These are phyloP conservation scores for Pythium scleroteichum DNA, from an alignment of 352 stramenopile species.

Conservation along the genomic window DNA sequence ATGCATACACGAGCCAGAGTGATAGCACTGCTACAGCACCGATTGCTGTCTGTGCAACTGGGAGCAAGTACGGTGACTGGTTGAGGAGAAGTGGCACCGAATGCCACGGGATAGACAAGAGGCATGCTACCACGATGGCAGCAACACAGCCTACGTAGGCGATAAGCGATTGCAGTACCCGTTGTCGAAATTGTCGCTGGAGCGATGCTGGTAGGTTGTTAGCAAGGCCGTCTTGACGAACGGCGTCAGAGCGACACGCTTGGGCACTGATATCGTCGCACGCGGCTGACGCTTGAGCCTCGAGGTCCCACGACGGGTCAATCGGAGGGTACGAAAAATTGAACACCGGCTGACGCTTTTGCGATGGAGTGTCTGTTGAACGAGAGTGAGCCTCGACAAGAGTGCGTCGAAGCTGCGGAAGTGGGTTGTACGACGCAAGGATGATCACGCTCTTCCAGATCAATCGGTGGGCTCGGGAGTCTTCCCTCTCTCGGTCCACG, in stretches of 20 bases:
- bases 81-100: neutral
- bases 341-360: neutral
- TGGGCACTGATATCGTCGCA: neutral
- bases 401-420: slow-evolving; percentile 14
- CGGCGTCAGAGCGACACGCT: neutral
- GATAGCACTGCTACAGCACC: neutral
- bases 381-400: slow-evolving; percentile 21
- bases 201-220: slow-evolving; percentile 5
- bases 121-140: neutral
- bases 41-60: neutral
- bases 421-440: slow-evolving; percentile 18
- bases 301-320: neutral
- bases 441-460: slow-evolving; percentile 18
- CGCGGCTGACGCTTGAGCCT: slow-evolving; percentile 2
- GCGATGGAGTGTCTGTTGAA: neutral
- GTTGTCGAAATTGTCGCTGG: slow-evolving; percentile 28
- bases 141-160: slow-evolving; percentile 2
- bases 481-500: slow-evolving; percentile 18
- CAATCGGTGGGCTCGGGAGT: slow-evolving; percentile 6
- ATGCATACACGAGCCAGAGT: slow-evolving; percentile 24
- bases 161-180: slow-evolving; percentile 15
- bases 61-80: slow-evolving; percentile 5
- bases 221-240: slow-evolving; percentile 10
- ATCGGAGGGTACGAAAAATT: neutral
- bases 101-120: neutral